Percentiles rank a stretch among this genome's conserved stretches.
These are phyloP conservation scores for Penicillium paradoxum DNA, from an alignment of 495 filamentous ascomycete genomes.

Conservation along the genomic window DNA sequence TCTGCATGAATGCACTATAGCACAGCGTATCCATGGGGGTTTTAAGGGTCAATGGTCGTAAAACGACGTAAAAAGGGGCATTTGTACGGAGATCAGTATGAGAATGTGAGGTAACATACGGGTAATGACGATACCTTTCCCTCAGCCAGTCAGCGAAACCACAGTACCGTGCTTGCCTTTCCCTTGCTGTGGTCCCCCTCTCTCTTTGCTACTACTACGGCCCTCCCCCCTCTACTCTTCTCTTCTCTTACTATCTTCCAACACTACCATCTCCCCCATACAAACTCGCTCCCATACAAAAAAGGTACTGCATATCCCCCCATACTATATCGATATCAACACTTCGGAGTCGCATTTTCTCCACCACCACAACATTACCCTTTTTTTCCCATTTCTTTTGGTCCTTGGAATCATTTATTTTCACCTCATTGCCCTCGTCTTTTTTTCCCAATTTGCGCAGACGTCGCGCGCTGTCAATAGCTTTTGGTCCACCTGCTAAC, in stretches of 20 bases:
- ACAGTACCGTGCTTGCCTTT: slow-evolving; percentile 3
- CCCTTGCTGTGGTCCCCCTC: slow-evolving; percentile 13
- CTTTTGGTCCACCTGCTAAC: slow-evolving; percentile 9
- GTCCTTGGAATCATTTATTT: slow-evolving; percentile 12
- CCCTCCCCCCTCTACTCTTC: slow-evolving; percentile 36
- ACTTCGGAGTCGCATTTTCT: slow-evolving; percentile 16
- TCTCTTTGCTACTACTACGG: slow-evolving; percentile 56
- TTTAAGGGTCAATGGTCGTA: not conserved
- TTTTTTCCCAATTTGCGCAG: slow-evolving; percentile 22
- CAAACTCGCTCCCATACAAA: slow-evolving; percentile 55
- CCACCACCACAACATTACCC: slow-evolving; percentile 15
- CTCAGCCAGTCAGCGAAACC: slow-evolving; percentile 17
- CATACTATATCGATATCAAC: slow-evolving; percentile 32
- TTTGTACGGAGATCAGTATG: not conserved
- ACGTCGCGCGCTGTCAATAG: slow-evolving; percentile 13
- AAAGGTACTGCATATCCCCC: slow-evolving; percentile 43
- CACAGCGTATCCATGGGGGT: not conserved
- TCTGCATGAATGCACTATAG: not conserved
- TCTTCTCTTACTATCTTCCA: slow-evolving; percentile 44
- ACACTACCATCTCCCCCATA: slow-evolving; percentile 55
- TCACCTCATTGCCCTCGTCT: slow-evolving; percentile 11
- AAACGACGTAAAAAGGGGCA: not conserved
- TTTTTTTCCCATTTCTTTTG: slow-evolving; percentile 20
- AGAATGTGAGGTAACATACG: not conserved
- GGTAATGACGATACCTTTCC: slow-evolving; percentile 14